Evolutionary conservation across 164 flowering plant species (phyloP).

Genomic region (Dillenia suffruticosa): DNA sequence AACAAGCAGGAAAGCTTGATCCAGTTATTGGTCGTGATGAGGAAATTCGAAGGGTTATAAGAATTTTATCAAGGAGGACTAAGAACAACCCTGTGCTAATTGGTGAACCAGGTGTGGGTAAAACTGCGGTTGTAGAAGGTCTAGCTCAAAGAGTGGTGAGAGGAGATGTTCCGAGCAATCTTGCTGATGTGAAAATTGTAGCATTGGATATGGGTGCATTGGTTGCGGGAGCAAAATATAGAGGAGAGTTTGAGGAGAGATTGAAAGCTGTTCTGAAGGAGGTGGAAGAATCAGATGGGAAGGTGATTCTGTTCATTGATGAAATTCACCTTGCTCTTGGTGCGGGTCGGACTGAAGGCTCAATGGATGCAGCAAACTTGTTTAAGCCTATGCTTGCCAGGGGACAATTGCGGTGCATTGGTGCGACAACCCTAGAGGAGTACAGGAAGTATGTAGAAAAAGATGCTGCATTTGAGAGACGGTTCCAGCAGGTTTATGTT

Average conservation of each 20-base stretch:
- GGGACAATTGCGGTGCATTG: conserved; percentile 78
- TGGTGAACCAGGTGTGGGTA: conserved; percentile 91
- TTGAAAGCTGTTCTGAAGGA: conserved; percentile 73
- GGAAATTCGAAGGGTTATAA: conserved; percentile 69
- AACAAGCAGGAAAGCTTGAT: conserved; percentile 81
- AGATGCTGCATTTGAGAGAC: conserved; percentile 83
- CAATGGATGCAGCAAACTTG: conserved; percentile 89
- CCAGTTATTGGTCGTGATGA: conserved; percentile 91
- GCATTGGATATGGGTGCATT: conserved; percentile 86
- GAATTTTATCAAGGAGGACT: conserved; percentile 72
- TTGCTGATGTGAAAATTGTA: conserved; percentile 69
- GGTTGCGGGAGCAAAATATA: conserved; percentile 74
- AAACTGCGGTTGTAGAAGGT: conserved; percentile 88
- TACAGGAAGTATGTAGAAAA: conserved; percentile 89
- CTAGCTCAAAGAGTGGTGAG: conserved; percentile 79
- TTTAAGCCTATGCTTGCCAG: conserved; percentile 89
- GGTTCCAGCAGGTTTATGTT: conserved; percentile 84
- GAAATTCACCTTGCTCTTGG: conserved; percentile 86
- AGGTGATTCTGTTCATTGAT: conserved; percentile 78
- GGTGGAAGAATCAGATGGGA: conserved; percentile 82
- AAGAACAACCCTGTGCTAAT: conserved; percentile 88
- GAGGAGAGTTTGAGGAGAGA: conserved; percentile 86
- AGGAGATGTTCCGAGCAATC: conserved; percentile 81
- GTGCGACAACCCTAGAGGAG: conserved; percentile 83
- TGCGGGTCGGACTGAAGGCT: conserved; percentile 74